A percentile compares a stretch with the other conserved stretches of the same genome.
Conservation (phyloP, 352 stramenopile genomes). For the Phytophthora brassicae region DNA sequence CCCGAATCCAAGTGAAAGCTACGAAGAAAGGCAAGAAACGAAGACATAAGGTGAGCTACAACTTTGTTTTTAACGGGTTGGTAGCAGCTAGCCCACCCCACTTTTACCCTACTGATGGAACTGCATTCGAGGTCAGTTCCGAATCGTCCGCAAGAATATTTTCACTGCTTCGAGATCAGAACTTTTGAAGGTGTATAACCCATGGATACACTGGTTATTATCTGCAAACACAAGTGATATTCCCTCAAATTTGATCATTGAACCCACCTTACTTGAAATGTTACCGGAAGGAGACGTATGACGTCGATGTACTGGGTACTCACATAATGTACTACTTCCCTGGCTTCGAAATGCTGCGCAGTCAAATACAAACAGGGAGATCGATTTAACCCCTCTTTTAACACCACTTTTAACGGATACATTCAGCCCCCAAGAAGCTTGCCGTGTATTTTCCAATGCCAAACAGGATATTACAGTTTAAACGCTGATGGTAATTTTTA, state of each 20-base stretch:
- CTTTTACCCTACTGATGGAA: neutral
- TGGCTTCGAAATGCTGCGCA: neutral
- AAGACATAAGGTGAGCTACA: neutral
- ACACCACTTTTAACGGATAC: neutral
- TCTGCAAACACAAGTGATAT: neutral
- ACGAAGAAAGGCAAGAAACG: neutral
- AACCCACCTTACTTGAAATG: neutral
- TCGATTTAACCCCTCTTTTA: neutral
- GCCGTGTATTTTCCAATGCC: constrained; percentile 4
- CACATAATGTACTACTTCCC: neutral
- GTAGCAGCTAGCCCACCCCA: neutral
- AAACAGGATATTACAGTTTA: neutral
- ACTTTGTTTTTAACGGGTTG: neutral
- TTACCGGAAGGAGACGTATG: neutral
- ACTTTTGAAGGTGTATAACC: neutral
- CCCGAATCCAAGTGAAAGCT: neutral
- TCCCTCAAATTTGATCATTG: neutral
- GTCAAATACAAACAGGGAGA: neutral
- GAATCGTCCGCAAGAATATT: neutral
- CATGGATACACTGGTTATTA: neutral
- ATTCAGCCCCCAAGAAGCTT: neutral
- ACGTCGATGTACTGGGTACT: neutral
- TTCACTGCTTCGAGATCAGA: neutral
- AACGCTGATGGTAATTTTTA: neutral
- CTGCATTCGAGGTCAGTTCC: neutral